These are phyloP conservation scores for Diplodia mutila DNA, from an alignment of 2,329 filamentous ascomycete species.

Conservation along the genomic window DNA sequence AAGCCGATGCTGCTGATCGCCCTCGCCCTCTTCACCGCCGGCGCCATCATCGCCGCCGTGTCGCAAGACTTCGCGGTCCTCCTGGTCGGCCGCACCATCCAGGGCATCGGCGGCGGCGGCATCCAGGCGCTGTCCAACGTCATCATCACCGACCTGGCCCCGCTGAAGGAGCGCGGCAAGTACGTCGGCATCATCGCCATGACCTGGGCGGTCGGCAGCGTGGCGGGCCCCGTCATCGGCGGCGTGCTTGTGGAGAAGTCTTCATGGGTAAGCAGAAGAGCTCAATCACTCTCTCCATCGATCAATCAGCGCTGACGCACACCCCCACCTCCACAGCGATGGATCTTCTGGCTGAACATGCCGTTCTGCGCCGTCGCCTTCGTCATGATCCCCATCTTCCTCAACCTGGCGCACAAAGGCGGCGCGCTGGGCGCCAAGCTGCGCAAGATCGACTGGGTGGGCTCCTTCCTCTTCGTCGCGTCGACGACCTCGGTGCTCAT, in stretches of 20 bases:
- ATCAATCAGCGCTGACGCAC: not conserved
- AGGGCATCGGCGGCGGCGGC: conserved; percentile 58
- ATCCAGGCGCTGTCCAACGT: conserved; percentile 48
- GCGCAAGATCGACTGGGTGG: conserved; percentile 62
- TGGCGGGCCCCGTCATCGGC: conserved; percentile 41
- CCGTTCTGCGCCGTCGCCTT: conserved; percentile 41
- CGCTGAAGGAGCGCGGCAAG: conserved; percentile 30
- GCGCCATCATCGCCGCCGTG: conserved; percentile 48
- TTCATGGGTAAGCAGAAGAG: conserved; percentile 28
- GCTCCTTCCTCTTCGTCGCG: conserved; percentile 61
- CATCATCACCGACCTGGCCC: conserved; percentile 29
- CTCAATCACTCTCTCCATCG: not conserved
- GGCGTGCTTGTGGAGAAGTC: conserved; percentile 33
- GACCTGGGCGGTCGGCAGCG: conserved; percentile 38
- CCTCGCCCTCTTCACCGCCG: conserved; percentile 50
- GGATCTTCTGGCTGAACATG: conserved; percentile 47
- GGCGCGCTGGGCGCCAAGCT: conserved; percentile 50
- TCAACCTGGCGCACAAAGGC: conserved; percentile 36
- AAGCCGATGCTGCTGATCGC: conserved; percentile 46
- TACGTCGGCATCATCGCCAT: conserved; percentile 32
- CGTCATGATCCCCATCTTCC: conserved; percentile 48
- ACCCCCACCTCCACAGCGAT: conserved; percentile 32
- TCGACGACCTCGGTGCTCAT: conserved; percentile 60
- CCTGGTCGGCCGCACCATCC: conserved; percentile 50
- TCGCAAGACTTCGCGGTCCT: conserved; percentile 50